These are phyloP conservation scores for Tuber magnatum DNA, from an alignment of 495 filamentous ascomycete species.

Conservation along the genomic window DNA sequence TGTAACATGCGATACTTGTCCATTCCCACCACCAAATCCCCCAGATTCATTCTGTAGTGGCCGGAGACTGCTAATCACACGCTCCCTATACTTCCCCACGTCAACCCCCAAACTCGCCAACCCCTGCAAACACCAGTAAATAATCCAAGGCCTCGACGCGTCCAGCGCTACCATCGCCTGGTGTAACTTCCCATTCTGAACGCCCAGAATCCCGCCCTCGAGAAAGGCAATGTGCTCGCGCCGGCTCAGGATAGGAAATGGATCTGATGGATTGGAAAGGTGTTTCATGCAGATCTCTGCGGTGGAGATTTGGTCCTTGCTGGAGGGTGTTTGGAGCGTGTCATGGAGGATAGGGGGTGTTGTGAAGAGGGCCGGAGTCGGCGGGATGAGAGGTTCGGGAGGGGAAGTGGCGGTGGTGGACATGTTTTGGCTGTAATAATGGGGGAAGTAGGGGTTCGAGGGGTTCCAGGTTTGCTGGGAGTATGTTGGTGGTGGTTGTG, in stretches of 20 bases:
- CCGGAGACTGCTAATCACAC: slow-evolving; percentile 61
- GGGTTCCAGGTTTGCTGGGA: slow-evolving; percentile 3
- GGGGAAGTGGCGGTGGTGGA: slow-evolving; percentile 21
- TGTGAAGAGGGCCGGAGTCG: slow-evolving; percentile 59
- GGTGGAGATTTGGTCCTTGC: slow-evolving; percentile 59
- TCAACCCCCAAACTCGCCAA: slow-evolving; percentile 70
- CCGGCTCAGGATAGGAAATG: slow-evolving; percentile 66
- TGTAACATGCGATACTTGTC: slow-evolving; percentile 79
- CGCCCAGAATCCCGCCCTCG: slow-evolving; percentile 52
- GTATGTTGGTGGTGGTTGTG: neutral
- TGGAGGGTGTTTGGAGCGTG: slow-evolving; percentile 59
- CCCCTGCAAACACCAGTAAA: slow-evolving; percentile 80
- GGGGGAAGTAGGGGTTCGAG: neutral
- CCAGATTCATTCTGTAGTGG: slow-evolving; percentile 75
- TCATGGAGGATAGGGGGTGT: slow-evolving; percentile 59
- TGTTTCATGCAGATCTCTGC: slow-evolving; percentile 62
- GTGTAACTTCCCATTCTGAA: slow-evolving; percentile 49
- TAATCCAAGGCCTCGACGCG: slow-evolving; percentile 80
- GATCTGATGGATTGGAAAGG: slow-evolving; percentile 57
- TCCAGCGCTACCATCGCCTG: slow-evolving; percentile 61
- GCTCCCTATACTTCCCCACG: slow-evolving; percentile 58
- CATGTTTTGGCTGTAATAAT: slow-evolving; percentile 32
- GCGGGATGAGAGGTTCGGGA: slow-evolving; percentile 19
- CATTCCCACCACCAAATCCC: slow-evolving; percentile 90
- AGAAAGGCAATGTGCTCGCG: slow-evolving; percentile 70